Evolutionary conservation across 805 yeast genomes (phyloP).

Genomic region (Candida mattraensis): DNA sequence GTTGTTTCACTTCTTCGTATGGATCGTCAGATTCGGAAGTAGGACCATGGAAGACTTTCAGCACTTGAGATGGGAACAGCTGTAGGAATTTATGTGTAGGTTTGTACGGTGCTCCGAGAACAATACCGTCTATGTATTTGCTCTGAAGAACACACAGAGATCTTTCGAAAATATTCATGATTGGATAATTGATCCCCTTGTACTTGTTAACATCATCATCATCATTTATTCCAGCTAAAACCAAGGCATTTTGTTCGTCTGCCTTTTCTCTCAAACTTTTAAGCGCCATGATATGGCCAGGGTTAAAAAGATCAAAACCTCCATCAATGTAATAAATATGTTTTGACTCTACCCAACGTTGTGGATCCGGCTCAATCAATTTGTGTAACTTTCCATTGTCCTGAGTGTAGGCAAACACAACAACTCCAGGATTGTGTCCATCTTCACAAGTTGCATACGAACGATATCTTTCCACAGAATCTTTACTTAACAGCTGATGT

Average conservation of each 20-base stretch:
- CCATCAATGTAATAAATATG: slow-evolving; percentile 66
- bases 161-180: slow-evolving; percentile 87
- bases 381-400: slow-evolving; percentile 29
- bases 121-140: slow-evolving; percentile 73
- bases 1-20: slow-evolving; percentile 30
- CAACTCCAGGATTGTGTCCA: slow-evolving; percentile 59
- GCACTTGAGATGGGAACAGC: slow-evolving; percentile 35
- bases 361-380: slow-evolving; percentile 37
- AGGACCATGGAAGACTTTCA: slow-evolving; percentile 58
- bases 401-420: slow-evolving; percentile 47
- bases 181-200: slow-evolving; percentile 69
- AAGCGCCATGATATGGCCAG: slow-evolving; percentile 85
- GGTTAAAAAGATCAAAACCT: slow-evolving; percentile 87
- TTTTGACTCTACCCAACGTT: slow-evolving; percentile 10
- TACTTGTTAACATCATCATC: slow-evolving; percentile 54
- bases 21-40: slow-evolving; percentile 39
- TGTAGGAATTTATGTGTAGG: slow-evolving; percentile 44
- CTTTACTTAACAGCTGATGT: slow-evolving; percentile 30
- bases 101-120: slow-evolving; percentile 65
- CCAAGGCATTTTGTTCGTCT: slow-evolving; percentile 38
- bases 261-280: slow-evolving; percentile 45
- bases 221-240: slow-evolving; percentile 68
- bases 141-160: slow-evolving; percentile 87
- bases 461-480: slow-evolving; percentile 42
- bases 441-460: slow-evolving; percentile 63